These are phyloP conservation scores for Cucurbita moschata DNA, from an alignment of 306 rosid species.

Conservation along the genomic window DNA sequence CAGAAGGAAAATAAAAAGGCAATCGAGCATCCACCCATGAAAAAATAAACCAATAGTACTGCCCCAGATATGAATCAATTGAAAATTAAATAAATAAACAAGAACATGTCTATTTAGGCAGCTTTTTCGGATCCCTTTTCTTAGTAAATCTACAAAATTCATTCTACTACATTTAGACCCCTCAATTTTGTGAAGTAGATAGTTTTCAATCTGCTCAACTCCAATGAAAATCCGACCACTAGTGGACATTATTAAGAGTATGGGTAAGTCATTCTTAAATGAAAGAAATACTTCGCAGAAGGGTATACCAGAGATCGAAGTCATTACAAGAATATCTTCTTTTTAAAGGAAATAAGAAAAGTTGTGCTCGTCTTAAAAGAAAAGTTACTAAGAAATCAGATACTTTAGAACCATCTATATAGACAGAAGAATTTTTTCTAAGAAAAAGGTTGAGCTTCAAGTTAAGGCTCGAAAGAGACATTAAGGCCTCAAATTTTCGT, in stretches of 20 bases:
- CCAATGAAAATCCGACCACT: background rate
- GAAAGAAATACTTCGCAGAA: background rate
- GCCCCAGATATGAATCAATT: background rate
- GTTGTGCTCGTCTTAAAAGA: background rate
- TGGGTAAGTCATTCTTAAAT: background rate
- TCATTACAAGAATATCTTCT: background rate
- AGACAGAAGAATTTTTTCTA: background rate
- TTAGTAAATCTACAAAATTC: background rate
- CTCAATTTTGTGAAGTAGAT: background rate
- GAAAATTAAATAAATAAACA: background rate
- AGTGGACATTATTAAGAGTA: background rate
- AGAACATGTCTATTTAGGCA: background rate
- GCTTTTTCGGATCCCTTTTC: background rate
- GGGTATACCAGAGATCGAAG: background rate
- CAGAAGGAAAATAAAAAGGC: slow-evolving; percentile 2
- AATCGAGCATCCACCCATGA: background rate
- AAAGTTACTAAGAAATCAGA: background rate
- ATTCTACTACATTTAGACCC: background rate
- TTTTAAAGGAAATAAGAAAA: background rate
- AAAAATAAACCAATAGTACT: background rate
- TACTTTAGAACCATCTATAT: background rate
- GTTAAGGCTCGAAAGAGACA: background rate
- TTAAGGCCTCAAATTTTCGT: background rate
- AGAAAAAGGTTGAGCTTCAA: background rate
- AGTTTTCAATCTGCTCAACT: background rate